phyloP scores from a whole-genome alignment of 2,329 filamentous ascomycete species.

The Westerdykella ornata region DNA sequence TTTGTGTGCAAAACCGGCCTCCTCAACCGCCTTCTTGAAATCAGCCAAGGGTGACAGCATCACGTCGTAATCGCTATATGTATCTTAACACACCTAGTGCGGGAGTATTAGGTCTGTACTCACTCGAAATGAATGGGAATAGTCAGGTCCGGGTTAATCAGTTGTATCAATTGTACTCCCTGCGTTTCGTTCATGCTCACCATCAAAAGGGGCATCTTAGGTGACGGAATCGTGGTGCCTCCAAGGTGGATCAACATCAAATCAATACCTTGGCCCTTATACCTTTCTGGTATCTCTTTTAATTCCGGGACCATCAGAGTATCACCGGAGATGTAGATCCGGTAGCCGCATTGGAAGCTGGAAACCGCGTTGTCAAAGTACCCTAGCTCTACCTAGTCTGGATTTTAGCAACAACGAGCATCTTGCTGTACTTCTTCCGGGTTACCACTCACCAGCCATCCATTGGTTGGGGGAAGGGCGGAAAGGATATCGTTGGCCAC shows the following conservation, averaged over 20 bases:
- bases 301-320: constrained; percentile 58
- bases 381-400: constrained; percentile 59
- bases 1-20: constrained; percentile 46
- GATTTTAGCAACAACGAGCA: no score
- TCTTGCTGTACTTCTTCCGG: no score
- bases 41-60: constrained; percentile 55
- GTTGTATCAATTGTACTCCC: constrained; percentile 53
- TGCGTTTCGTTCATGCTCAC: constrained; percentile 63
- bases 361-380: constrained; percentile 26
- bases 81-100: constrained; percentile 3
- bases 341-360: constrained; percentile 45
- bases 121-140: constrained; percentile 53
- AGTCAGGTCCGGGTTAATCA: constrained; percentile 56
- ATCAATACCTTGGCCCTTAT: constrained; percentile 52
- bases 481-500: constrained; percentile 45
- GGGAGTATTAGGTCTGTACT: constrained; percentile 36
- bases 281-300: constrained; percentile 52
- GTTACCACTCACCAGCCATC: no score
- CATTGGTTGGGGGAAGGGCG: constrained; percentile 58
- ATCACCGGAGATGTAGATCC: constrained; percentile 61
- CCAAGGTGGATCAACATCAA: constrained; percentile 62
- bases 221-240: constrained; percentile 58
- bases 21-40: constrained; percentile 52
- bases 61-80: constrained; percentile 48
- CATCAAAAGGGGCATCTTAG: constrained; percentile 55